Evolutionary conservation across 176 grass and related monocot species (phyloP), one percentile per base, ranked within the genome.

Genomic region (Leersia perrieri): DNA sequence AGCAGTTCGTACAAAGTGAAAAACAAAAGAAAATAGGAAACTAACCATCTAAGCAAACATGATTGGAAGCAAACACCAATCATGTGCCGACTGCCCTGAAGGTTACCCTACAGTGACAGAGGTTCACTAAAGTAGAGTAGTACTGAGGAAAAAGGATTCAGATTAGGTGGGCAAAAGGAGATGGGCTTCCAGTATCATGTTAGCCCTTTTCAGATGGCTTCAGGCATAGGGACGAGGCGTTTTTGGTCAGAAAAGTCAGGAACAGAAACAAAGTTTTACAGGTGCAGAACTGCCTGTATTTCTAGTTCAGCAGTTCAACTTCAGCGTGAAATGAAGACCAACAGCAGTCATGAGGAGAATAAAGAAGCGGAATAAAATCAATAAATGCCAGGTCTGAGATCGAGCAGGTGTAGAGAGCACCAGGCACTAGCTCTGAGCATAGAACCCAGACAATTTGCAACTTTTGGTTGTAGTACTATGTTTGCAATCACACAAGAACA

Each of bases 151-250:
- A 73, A 77, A 76, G 51, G 70, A 6, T 82, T 66, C 58, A 53
- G 42, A 71, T 80, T 53, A 71, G 33, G 45, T 75, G 45, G 78
- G 73, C 45, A 82, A 81, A 91, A 88, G 66, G 67, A 63, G 25
- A 25, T 62, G 77, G 77, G 36, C 66, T 55, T 20, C 47, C 47
- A 62, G 18, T 41, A 82, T 63, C 61, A 79, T 62, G 66, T 36
- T 78, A 82, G 67, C 66, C 82, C 78, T 91, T 76, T 88, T 77
- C 68, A 73, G 78, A 88, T 58, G 63, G 78, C 70, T 85, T 60
- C 85, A 74, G 47, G 18, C 67, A 77, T 20, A 68, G 39, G 51
- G 83, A 34, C 34, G 64, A 89, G 76, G 74, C 31, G 76, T 80
- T 66, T n/a, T 25, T 38, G 33, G 40, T 4, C 70, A 84, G 72